Conservation (phyloP, 139 green algal genomes). For the Marvania coccoides region DNA sequence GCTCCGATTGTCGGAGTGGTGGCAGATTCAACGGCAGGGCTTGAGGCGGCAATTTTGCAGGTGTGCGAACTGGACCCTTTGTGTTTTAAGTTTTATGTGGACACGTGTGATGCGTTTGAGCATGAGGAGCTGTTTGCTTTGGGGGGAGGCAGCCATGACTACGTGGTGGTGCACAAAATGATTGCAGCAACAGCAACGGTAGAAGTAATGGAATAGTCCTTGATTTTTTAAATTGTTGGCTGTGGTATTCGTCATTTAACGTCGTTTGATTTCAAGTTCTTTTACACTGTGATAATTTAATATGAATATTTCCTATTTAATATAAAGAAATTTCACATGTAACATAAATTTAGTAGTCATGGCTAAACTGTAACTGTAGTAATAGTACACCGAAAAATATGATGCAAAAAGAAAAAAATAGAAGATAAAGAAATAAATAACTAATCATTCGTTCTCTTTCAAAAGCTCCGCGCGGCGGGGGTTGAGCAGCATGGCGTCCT, state of each 20-base stretch:
- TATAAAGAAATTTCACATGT: too few relatives aligned
- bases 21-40: not conserved
- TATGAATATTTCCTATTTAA: not conserved
- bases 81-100: conserved; percentile 15
- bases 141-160: not conserved
- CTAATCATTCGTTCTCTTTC: not conserved
- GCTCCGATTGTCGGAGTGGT: conserved; percentile 6
- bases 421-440: too few relatives aligned
- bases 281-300: too few relatives aligned
- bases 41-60: not conserved
- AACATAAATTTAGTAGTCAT: too few relatives aligned
- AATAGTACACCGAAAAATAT: not conserved
- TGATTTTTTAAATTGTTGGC: too few relatives aligned
- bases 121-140: not conserved
- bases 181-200: not conserved
- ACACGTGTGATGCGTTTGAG: not conserved
- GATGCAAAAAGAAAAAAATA: not conserved
- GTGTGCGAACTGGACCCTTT: not conserved
- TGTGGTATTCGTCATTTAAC: too few relatives aligned
- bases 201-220: too few relatives aligned
- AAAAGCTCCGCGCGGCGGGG: conserved; percentile 29
- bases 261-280: too few relatives aligned
- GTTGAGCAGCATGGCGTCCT: conserved; percentile 34
- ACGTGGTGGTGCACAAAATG: not conserved
- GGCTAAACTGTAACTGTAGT: not conserved